phyloP scores from a whole-genome alignment of 202 grass and related monocot species.

The Carex arenaria region DNA sequence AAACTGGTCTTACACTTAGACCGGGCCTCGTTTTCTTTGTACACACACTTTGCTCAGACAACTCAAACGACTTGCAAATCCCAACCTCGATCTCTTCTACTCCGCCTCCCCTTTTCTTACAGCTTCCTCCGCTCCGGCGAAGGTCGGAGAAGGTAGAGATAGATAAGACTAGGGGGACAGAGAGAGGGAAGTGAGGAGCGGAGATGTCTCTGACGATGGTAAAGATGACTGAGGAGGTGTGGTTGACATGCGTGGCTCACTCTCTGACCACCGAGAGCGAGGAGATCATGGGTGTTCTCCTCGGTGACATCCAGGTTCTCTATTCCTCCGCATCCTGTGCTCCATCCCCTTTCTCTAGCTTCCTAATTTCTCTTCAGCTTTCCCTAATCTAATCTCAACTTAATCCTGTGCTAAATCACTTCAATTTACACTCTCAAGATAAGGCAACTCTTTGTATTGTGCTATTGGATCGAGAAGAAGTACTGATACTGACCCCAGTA shows the following conservation, averaged over 20 bases:
- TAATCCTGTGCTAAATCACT: background rate
- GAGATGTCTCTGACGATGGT: constrained; percentile 81
- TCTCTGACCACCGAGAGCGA: constrained; percentile 89
- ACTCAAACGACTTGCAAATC: background rate
- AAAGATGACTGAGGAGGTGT: constrained; percentile 90
- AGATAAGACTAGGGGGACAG: background rate
- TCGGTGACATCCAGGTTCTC: constrained; percentile 72
- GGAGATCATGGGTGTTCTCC: constrained; percentile 97
- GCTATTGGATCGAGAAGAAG: background rate
- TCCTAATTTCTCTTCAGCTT: background rate
- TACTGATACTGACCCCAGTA: background rate
- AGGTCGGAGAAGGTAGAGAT: background rate
- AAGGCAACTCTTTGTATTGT: background rate
- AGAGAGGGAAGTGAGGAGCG: constrained; percentile 19
- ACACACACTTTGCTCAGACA: too few relatives aligned
- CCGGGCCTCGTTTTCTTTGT: background rate
- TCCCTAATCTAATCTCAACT: background rate
- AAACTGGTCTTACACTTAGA: background rate
- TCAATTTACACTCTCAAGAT: background rate
- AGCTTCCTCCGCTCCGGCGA: constrained; percentile 13
- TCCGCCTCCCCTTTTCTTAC: background rate
- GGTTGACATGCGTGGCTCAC: constrained; percentile 92
- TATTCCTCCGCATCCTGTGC: background rate
- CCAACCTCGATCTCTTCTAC: background rate
- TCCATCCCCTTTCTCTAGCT: background rate